phyloP scores from a whole-genome alignment of 2,329 filamentous ascomycete species.

The Chlorencoelia australis region DNA sequence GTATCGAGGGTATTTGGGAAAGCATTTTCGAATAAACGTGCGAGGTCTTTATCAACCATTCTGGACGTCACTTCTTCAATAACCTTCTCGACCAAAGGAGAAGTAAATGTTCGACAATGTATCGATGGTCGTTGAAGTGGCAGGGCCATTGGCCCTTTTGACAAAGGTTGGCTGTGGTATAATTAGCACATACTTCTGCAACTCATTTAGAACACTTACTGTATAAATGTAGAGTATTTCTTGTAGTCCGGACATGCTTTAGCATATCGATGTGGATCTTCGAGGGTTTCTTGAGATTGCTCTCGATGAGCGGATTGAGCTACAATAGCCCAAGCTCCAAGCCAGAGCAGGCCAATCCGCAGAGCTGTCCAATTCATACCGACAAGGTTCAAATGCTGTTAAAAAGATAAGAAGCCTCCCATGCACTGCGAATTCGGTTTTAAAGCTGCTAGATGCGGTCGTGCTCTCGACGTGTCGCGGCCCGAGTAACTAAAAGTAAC shows the following conservation, averaged over 20 bases:
- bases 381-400: too few relatives aligned
- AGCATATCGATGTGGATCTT: constrained; percentile 9
- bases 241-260: constrained; percentile 28
- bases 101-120: constrained; percentile 82
- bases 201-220: constrained; percentile 13
- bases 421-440: too few relatives aligned
- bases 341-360: constrained; percentile 1
- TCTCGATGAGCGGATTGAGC: constrained; percentile 7
- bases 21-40: constrained; percentile 87
- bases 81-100: constrained; percentile 75
- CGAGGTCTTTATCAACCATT: constrained; percentile 78
- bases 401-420: too few relatives aligned
- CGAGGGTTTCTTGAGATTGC: constrained; percentile 1
- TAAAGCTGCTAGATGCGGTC: too few relatives aligned
- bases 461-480: too few relatives aligned
- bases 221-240: constrained; percentile 24
- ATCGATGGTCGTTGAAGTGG: constrained; percentile 77
- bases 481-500: too few relatives aligned
- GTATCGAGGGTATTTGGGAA: constrained; percentile 75
- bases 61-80: constrained; percentile 72
- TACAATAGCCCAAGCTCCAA: constrained; percentile 1
- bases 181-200: constrained; percentile 10
- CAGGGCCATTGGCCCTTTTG: constrained; percentile 65
- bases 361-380: too few relatives aligned
- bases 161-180: constrained; percentile 57